Conservation (phyloP, 257 asterid genomes). For the Forsythia suspensa region DNA sequence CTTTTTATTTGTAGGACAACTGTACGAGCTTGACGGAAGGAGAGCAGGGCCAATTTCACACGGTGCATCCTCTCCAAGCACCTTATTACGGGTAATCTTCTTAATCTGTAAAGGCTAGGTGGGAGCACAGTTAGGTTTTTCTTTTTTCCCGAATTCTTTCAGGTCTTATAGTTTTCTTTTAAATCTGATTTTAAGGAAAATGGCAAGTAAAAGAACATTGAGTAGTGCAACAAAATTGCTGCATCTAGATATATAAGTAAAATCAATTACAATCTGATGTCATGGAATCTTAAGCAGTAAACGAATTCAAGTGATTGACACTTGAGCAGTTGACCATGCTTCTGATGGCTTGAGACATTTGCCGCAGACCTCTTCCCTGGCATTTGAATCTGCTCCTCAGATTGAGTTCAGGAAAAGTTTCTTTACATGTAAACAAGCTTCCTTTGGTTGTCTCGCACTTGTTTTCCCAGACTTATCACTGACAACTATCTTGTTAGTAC, state of each 20-base stretch:
- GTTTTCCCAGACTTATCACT: neutral
- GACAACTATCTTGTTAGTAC: neutral
- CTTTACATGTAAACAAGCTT: neutral
- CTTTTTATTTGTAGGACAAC: constrained; percentile 51
- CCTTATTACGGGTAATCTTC: constrained; percentile 56
- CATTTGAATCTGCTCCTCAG: neutral
- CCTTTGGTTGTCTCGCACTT: neutral
- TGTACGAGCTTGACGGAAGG: constrained; percentile 94
- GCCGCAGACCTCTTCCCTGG: neutral
- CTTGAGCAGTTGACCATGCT: neutral
- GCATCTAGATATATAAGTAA: neutral
- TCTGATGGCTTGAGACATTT: neutral
- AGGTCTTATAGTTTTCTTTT: neutral
- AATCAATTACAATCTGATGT: neutral
- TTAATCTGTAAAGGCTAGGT: neutral
- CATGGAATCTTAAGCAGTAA: neutral
- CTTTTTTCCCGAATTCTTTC: neutral
- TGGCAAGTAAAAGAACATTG: neutral
- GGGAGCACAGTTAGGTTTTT: neutral
- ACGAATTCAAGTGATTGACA: neutral
- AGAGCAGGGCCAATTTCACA: constrained; percentile 78
- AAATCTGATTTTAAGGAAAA: neutral
- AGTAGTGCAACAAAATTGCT: neutral
- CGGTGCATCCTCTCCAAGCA: constrained; percentile 70
- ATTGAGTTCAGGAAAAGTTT: neutral